phyloP scores from a whole-genome alignment of 2,329 filamentous ascomycete genomes.

The Pseudogymnoascus sp. region DNA sequence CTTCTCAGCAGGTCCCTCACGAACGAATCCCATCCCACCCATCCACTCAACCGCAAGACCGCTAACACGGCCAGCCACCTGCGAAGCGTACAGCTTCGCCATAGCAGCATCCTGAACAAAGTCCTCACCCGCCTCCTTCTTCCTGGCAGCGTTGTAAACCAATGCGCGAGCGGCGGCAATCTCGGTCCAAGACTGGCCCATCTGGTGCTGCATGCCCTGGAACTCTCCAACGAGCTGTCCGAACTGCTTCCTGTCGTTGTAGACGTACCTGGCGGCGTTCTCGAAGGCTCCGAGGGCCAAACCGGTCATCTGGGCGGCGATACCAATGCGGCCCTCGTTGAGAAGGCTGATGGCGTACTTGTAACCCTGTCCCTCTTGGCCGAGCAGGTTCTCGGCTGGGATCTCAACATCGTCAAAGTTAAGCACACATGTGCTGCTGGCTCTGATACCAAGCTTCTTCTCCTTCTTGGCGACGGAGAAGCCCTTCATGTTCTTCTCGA shows the following conservation, averaged over 20 bases:
- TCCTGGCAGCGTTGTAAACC: slow-evolving; percentile 91
- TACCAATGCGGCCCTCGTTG: slow-evolving; percentile 96
- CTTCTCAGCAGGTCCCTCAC: slow-evolving; percentile 96
- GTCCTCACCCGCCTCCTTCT: slow-evolving; percentile 95
- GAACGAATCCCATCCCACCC: slow-evolving; percentile 98
- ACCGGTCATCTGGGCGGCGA: slow-evolving; percentile 97
- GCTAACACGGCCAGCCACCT: slow-evolving; percentile 82
- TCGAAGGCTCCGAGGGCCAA: slow-evolving; percentile 91
- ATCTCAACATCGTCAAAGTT: slow-evolving; percentile 96
- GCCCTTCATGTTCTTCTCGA: slow-evolving; percentile 82
- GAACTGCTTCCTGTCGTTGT: slow-evolving; percentile 98
- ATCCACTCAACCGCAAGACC: slow-evolving; percentile 95
- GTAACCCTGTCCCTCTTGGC: slow-evolving; percentile 86
- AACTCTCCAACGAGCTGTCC: slow-evolving; percentile 90
- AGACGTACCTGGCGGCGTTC: slow-evolving; percentile 89
- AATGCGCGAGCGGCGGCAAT: slow-evolving; percentile 85
- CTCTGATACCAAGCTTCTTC: slow-evolving; percentile 97
- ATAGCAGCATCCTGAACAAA: slow-evolving; percentile 96
- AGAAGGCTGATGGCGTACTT: slow-evolving; percentile 93
- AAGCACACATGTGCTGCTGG: slow-evolving; percentile 92
- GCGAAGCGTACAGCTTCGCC: slow-evolving; percentile 92
- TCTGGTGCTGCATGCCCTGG: slow-evolving; percentile 98
- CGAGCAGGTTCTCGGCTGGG: slow-evolving; percentile 80
- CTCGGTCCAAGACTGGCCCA: slow-evolving; percentile 92
- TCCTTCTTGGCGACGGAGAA: slow-evolving; percentile 99